phyloP scores from a whole-genome alignment of 2,329 filamentous ascomycete species.

The Neofusicoccum laricinum region DNA sequence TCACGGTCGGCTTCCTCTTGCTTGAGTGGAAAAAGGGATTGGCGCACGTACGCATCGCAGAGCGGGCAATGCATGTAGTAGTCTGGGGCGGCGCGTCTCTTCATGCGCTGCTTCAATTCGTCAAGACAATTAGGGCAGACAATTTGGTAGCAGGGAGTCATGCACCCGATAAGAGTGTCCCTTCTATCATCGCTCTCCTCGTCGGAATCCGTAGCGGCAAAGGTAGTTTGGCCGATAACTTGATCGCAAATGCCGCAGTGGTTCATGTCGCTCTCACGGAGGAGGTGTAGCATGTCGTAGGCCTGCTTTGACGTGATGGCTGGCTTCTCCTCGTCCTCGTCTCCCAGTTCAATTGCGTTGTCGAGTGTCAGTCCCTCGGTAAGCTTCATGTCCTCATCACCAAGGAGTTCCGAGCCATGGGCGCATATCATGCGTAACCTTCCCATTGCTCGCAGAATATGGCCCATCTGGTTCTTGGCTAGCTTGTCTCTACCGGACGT shows the following conservation, averaged over 20 bases:
- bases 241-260: constrained; percentile 68
- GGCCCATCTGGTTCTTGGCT: constrained; percentile 85
- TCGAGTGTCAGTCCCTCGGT: constrained; percentile 79
- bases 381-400: constrained; percentile 74
- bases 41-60: constrained; percentile 63
- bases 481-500: constrained; percentile 64
- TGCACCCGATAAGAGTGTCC: constrained; percentile 67
- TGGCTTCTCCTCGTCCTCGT: constrained; percentile 53
- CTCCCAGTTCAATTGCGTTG: constrained; percentile 85
- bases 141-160: constrained; percentile 85
- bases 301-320: constrained; percentile 68
- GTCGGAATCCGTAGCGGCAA: constrained; percentile 51
- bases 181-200: constrained; percentile 46
- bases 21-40: constrained; percentile 66
- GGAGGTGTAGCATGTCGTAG: constrained; percentile 80
- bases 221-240: constrained; percentile 55
- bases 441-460: constrained; percentile 87
- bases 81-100: constrained; percentile 39
- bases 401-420: constrained; percentile 88
- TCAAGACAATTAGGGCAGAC: constrained; percentile 73
- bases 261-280: constrained; percentile 78
- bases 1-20: constrained; percentile 53
- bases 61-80: constrained; percentile 62
- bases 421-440: constrained; percentile 87
- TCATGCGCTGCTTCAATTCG: constrained; percentile 51